Base-by-base conservation (phyloP, 148 eudicot species). In the Nepenthes mirabilis region DNA sequence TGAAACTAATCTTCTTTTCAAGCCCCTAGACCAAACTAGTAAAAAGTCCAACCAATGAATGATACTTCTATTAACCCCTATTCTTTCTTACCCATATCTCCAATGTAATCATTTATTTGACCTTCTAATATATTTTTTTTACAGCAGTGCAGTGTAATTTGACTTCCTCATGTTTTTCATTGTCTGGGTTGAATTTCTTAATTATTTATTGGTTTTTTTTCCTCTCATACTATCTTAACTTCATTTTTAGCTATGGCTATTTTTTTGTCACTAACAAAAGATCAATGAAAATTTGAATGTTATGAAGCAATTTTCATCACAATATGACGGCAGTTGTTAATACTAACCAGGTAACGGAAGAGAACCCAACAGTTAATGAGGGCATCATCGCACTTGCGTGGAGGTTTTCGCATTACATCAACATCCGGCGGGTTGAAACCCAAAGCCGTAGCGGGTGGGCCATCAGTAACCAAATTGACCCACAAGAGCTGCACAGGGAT, bases 361-460 rank as follows among this genome's bases (percentile, higher is more conserved):
- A 90, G 72, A 71, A 87, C 77, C 95, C 97, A 87, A 51, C 69
- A 62, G 63, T 77, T 82, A 52, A 90, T 84, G 51, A 90, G 83
- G 63, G 95, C 70, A 56, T 90, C 97, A 36, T 80, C 78, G 52
- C 83, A 84, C 72, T 74, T 84, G 54, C 97, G 84, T 7, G 97
- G 97, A 9, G 95, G 91, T 73, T 90, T 90, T 49, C 50, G 58
- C 97, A 90, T 90, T 51, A 84, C 70, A 64, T 90, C 89, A 37
- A 71, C 70, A 73, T 90, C 97, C 37, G 91, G 82, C 48, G 97
- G 95, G 68, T 90, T 90, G 74, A 90, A 90, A 33, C 97, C 97
- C 3, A 90, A 81, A 61, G 97, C 97, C 14, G 95, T 90, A 9
- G 97, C 97, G 14, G 97, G 97, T 11, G 97, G 97, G 47, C 97